Conservation (phyloP, 768 basidiomycete species). For the Tylopilus sp. region DNA sequence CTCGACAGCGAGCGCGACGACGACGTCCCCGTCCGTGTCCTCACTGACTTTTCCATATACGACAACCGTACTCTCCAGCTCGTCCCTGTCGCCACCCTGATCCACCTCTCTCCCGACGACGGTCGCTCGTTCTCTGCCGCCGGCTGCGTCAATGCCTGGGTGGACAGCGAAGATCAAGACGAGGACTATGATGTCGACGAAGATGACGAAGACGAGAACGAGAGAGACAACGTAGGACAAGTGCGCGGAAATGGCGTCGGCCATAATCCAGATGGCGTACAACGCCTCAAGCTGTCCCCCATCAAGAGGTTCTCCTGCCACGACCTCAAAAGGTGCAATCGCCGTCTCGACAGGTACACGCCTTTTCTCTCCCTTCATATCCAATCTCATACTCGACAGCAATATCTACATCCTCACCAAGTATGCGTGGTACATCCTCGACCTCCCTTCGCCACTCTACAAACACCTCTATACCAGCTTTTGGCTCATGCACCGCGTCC, state of each 20-base stretch:
- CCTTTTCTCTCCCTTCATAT: neutral
- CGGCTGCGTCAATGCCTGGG: constrained; percentile 37
- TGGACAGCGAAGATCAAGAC: constrained; percentile 32
- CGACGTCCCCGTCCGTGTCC: constrained; percentile 53
- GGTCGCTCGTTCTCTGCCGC: constrained; percentile 34
- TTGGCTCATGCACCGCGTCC: constrained; percentile 47
- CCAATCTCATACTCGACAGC: constrained; percentile 34
- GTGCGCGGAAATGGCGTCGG: constrained; percentile 1
- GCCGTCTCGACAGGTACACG: constrained; percentile 43
- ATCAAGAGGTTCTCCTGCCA: constrained; percentile 52
- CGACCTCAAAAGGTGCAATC: constrained; percentile 24
- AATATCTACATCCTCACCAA: constrained; percentile 62
- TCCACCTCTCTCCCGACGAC: constrained; percentile 27
- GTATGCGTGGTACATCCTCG: constrained; percentile 69
- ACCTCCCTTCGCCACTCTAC: constrained; percentile 46
- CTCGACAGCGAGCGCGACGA: constrained; percentile 27
- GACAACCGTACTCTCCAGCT: constrained; percentile 35
- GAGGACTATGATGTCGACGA: constrained; percentile 24
- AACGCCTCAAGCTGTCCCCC: constrained; percentile 37
- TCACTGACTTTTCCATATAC: constrained; percentile 56
- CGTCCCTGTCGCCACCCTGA: constrained; percentile 40
- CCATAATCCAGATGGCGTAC: constrained; percentile 11
- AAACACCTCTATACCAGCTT: constrained; percentile 42
- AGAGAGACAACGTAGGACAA: constrained; percentile 16
- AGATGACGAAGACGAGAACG: constrained; percentile 22